phyloP scores from a whole-genome alignment of 345 rosid species.

The Xanthoceras sorbifolium region DNA sequence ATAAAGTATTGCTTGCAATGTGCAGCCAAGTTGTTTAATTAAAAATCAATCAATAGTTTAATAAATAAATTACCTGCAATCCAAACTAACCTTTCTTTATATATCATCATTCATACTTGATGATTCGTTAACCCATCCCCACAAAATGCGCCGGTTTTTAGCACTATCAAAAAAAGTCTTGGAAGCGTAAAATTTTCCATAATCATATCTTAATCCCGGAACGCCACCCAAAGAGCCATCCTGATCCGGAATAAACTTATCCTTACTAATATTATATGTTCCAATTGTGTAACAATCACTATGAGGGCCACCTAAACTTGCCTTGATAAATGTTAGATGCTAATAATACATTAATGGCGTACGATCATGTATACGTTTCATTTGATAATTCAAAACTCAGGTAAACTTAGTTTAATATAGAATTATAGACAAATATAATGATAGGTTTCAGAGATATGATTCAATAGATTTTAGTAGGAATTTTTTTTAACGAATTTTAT shows the following conservation, averaged over 20 bases:
- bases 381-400: no score
- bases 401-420: no score
- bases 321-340: no score
- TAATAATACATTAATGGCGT: no score
- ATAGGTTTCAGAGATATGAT: no score
- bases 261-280: conserved; percentile 29
- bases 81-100: conserved; percentile 60
- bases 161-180: conserved; percentile 56
- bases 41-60: not conserved
- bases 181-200: conserved; percentile 65
- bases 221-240: conserved; percentile 24
- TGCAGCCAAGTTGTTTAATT: not conserved
- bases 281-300: conserved; percentile 52
- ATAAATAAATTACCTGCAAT: conserved; percentile 42
- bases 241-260: conserved; percentile 38
- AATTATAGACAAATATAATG: no score
- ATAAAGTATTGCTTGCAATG: conserved; percentile 16
- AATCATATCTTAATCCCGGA: conserved; percentile 49
- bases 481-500: no score
- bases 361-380: no score
- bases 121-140: conserved; percentile 66
- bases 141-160: conserved; percentile 45
- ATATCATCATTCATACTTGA: conserved; percentile 20
- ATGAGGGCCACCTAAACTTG: conserved; percentile 44
- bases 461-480: no score